Base-by-base conservation (phyloP, 2,329 filamentous ascomycete species). In the Neopestalotiopsis rosae region DNA sequence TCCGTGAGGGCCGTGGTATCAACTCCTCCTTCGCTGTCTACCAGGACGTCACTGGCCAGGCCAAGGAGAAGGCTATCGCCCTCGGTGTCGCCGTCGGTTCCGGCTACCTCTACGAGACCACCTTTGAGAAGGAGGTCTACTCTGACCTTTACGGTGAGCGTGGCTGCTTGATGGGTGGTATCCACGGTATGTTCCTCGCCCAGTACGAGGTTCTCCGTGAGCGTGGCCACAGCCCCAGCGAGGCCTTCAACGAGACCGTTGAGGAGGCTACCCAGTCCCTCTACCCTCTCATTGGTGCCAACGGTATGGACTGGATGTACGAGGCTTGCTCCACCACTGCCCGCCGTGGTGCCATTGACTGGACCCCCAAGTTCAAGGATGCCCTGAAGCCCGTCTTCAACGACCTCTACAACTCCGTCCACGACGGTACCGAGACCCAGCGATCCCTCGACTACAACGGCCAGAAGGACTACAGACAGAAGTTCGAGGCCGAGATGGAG, bases 271-370 rank as follows among this genome's bases (percentile, higher is more conserved):
- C 96, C 66, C 96, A 99, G 90, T 94, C 90, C 75, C 89, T 99
- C 80, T 99, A 99, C 90, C 96, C 96, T 74, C 89, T 99, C 81
- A 99, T 99, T 80, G 96, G 95, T 81, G 90, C 90, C 85, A 93
- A 98, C 86, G 96, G 96, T 81, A 98, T 99, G 96, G 96, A 99
- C 89, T 99, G 97, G 94, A 99, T 99, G 96, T 99, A 97, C 88
- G 95, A 95, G 83, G 96, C 96, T 76, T 99, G 96, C 93, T 98
- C 95, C 73, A 99, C 96, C 81, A 99, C 96, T 69, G 96, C 96
- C 80, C 94, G 96, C 81, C 95, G 96, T 81, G 96, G 96, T 85
- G 96, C 96, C 86, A 97, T 99, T 82, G 96, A 99, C 90, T 99
- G 96, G 96, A 95, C 92, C 82, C 91, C 92, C 84, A 89, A 89